These are phyloP conservation scores for Borovskyia barvae DNA, from an alignment of 208 protist genomes.

Conservation along the genomic window DNA sequence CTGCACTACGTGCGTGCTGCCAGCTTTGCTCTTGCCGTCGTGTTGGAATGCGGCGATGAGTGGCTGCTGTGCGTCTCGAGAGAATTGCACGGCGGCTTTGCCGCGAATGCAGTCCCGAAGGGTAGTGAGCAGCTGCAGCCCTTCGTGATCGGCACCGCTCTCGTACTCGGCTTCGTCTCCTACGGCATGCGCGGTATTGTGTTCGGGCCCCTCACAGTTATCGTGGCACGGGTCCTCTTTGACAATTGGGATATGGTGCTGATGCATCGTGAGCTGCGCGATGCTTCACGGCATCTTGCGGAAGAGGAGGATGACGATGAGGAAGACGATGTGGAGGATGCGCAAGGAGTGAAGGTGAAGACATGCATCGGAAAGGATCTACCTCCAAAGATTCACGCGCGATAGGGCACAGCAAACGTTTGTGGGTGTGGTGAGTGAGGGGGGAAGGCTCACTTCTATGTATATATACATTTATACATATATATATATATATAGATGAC, in stretches of 20 bases:
- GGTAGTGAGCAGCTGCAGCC: constrained; percentile 43
- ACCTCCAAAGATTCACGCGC: no score
- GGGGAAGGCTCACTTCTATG: background rate
- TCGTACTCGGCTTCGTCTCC: constrained; percentile 64
- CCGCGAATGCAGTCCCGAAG: constrained; percentile 18
- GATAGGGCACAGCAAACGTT: background rate
- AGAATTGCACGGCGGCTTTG: constrained; percentile 33
- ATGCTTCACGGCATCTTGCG: background rate
- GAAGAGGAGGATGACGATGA: constrained; percentile 7
- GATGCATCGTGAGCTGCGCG: background rate
- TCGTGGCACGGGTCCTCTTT: constrained; percentile 68
- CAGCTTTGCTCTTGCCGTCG: constrained; percentile 29
- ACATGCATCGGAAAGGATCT: no score
- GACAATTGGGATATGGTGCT: constrained; percentile 74
- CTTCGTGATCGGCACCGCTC: constrained; percentile 51
- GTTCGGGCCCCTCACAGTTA: constrained; percentile 65
- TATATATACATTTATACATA: no score
- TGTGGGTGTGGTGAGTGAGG: background rate
- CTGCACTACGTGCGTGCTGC: constrained; percentile 24
- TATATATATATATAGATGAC: no score
- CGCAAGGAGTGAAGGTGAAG: no score
- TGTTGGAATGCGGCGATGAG: constrained; percentile 51
- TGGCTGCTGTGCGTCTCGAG: constrained; percentile 68
- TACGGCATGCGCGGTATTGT: constrained; percentile 66
- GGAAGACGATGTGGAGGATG: no score